phyloP scores from a whole-genome alignment of 164 flowering plant species.

The Vitis amurensis region DNA sequence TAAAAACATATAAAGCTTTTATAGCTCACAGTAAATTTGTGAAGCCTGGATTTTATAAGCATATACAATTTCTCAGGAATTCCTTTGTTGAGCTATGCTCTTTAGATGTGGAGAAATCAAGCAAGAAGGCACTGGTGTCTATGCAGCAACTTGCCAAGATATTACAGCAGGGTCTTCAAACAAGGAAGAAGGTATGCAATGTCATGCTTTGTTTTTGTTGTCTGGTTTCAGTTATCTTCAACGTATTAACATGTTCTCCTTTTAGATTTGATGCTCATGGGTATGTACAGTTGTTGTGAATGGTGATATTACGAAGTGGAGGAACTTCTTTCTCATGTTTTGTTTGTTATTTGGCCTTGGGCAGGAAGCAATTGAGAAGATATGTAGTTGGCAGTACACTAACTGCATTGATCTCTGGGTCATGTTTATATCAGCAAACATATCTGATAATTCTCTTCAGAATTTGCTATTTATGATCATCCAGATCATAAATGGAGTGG shows the following conservation, averaged over 20 bases:
- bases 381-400: constrained; percentile 74
- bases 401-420: constrained; percentile 93
- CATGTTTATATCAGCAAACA: constrained; percentile 49
- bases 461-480: constrained; percentile 51
- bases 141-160: constrained; percentile 62
- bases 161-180: constrained; percentile 53
- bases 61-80: constrained; percentile 51
- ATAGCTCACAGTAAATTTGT: constrained; percentile 53
- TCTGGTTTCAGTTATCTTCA: background rate
- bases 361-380: constrained; percentile 73
- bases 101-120: constrained; percentile 61
- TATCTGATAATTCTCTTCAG: constrained; percentile 66
- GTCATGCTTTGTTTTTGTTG: background rate
- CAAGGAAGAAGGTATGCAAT: constrained; percentile 68
- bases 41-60: constrained; percentile 47
- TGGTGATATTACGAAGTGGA: background rate
- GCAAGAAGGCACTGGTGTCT: constrained; percentile 48
- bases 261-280: background rate
- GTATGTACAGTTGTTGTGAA: background rate
- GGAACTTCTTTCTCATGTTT: background rate
- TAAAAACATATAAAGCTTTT: constrained; percentile 57
- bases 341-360: constrained; percentile 9
- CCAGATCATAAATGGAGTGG: constrained; percentile 79
- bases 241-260: background rate
- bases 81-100: constrained; percentile 75